Evolutionary conservation across 805 yeast genomes (phyloP).

Genomic region (Monosporozyma servazzii): DNA sequence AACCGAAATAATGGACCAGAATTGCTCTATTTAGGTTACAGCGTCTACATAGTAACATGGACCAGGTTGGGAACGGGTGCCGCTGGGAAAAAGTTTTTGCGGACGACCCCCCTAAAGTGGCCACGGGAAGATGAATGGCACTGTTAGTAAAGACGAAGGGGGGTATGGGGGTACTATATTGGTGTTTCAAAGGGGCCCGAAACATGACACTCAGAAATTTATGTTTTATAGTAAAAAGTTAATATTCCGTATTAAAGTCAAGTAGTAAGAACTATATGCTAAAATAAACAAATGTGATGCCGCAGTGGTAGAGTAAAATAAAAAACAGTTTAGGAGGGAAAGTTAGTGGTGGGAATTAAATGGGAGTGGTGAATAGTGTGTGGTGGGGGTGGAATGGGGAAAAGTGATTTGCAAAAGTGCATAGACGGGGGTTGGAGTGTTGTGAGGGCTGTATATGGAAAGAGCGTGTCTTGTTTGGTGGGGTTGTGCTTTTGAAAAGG

Average conservation of each 20-base stretch:
- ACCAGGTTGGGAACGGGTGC: neutral
- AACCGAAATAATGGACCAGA: slow-evolving; percentile 30
- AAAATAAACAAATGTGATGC: neutral
- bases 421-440: neutral
- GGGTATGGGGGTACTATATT: neutral
- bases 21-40: neutral
- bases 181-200: neutral
- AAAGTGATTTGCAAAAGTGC: neutral
- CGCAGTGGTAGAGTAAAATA: neutral
- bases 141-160: neutral
- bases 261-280: neutral
- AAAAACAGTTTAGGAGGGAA: neutral
- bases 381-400: neutral
- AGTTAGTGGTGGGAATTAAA: neutral
- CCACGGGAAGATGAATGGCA: neutral
- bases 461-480: neutral
- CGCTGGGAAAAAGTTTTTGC: neutral
- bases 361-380: neutral
- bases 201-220: neutral
- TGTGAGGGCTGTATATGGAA: neutral
- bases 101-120: neutral
- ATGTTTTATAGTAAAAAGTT: neutral
- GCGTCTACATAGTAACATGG: neutral
- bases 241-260: neutral
- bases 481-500: neutral